These are phyloP conservation scores for Coprinopsis sp. DNA, from an alignment of 768 basidiomycete species.

Conservation along the genomic window DNA sequence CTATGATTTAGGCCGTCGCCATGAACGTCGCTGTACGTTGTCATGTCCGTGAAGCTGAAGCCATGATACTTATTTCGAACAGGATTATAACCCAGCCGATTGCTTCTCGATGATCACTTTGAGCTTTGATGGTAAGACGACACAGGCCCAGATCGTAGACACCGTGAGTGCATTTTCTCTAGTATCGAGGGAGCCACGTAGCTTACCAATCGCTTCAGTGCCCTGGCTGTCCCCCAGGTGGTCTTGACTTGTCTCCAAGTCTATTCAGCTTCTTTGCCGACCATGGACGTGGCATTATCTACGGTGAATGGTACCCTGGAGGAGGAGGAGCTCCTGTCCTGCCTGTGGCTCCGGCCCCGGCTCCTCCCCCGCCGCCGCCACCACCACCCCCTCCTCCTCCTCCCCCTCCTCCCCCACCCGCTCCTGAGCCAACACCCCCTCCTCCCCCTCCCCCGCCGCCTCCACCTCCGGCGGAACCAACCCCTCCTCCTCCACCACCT, in stretches of 20 bases:
- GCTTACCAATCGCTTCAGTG: slow-evolving; percentile 5
- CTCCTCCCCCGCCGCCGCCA: slow-evolving; percentile 11
- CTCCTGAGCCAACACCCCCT: slow-evolving; percentile 30
- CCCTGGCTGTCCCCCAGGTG: slow-evolving; percentile 5
- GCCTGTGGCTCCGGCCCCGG: slow-evolving; percentile 8
- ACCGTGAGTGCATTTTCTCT: slow-evolving; percentile 33
- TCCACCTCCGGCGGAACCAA: neutral
- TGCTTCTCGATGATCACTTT: slow-evolving; percentile 63
- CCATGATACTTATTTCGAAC: slow-evolving; percentile 20
- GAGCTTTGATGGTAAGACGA: slow-evolving; percentile 53
- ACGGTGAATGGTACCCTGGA: slow-evolving; percentile 55
- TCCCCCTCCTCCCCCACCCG: slow-evolving; percentile 25
- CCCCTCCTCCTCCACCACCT: slow-evolving; percentile 12
- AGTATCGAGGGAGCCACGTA: slow-evolving; percentile 1
- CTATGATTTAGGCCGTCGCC: slow-evolving; percentile 44
- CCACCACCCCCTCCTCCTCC: slow-evolving; percentile 9
- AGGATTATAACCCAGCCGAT: slow-evolving; percentile 59
- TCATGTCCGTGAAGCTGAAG: neutral
- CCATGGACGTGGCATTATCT: slow-evolving; percentile 47
- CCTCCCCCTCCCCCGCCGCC: neutral
- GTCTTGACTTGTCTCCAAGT: slow-evolving; percentile 36
- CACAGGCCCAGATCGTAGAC: slow-evolving; percentile 58
- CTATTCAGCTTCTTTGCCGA: slow-evolving; percentile 51
- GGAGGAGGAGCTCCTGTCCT: slow-evolving; percentile 15
- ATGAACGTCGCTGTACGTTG: slow-evolving; percentile 37